Conservation (phyloP, 75 land plant species). For the Ceratopteris richardii region DNA sequence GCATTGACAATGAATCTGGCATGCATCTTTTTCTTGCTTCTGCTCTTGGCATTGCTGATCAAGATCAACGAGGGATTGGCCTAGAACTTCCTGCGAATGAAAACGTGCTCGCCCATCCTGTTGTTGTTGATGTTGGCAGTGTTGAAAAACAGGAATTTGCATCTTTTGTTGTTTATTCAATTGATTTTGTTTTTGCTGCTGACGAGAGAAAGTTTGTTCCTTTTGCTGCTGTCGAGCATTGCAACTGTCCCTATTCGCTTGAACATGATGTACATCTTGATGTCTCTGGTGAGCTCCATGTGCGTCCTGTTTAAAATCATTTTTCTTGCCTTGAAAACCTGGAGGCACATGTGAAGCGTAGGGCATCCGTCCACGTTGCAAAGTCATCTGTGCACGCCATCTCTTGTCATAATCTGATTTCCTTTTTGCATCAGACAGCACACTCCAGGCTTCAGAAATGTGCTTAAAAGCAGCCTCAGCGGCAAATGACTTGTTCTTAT, state of each 20-base stretch:
- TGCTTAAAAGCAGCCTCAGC: conserved; percentile 46
- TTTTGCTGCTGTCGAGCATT: no score
- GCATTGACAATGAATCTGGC: no score
- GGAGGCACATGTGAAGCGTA: no score
- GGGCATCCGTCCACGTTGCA: no score
- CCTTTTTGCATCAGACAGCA: conserved; percentile 46
- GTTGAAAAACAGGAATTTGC: no score
- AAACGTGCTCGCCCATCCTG: background rate
- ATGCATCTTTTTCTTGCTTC: background rate
- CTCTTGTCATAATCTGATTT: conserved; percentile 28
- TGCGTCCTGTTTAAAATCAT: background rate
- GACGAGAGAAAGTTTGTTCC: no score
- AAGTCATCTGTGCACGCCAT: background rate
- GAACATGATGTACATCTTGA: background rate
- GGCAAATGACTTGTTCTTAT: conserved; percentile 27
- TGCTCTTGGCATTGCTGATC: background rate
- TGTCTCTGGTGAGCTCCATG: no score
- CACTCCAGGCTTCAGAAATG: conserved; percentile 46
- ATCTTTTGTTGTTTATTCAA: no score
- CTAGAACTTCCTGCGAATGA: no score
- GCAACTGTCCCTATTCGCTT: conserved; percentile 8
- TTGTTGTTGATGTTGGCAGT: background rate
- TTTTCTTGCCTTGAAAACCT: background rate
- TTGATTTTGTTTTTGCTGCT: no score
- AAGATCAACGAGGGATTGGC: no score